Evolutionary conservation across 768 basidiomycete species (phyloP), one percentile per base, ranked within the genome.

Genomic region (Glaciozyma antarctica): DNA sequence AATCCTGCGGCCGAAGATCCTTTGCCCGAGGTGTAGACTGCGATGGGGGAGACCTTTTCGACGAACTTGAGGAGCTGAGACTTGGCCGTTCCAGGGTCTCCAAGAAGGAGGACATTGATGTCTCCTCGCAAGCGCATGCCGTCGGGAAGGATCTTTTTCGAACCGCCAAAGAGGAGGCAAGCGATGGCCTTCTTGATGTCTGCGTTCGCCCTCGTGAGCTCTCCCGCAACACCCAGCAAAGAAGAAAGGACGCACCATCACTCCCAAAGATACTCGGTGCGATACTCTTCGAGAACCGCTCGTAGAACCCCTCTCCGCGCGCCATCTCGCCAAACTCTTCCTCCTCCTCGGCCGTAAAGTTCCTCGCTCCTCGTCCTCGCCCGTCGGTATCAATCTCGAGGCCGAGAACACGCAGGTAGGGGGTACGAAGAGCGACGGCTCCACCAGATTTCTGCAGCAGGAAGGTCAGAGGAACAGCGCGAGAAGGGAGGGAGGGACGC

Each of bases 181-280:
- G 88, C 84, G 57, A 99, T 91, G 7, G 95, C 90, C 71, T 97
- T 99, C 79, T 98, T 99, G 73, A 98, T 98, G 76, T 99, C 95
- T 94, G 65, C 30, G 19, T 12, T 59, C 41, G 2, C 34, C 43
- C 17, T 22, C 19, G 13, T 57, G 34, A 57, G 55, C 55, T 57
- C 17, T 5, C 21, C 5, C 38, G 24, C 38, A 16, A 12, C 55
- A 5, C n/a, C 55, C 26, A 24, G 8, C 32, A 38, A 55, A 2
- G 15, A 26, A 47, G 32, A 17, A 28, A 34, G 34, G 28, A 62
- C 52, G 74, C 76, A 93, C 94, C 94, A 34, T 90, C 79, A 76
- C 88, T 92, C 47, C 95, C 95, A 74, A 84, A 99, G 70, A 99
- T 98, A 83, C 90, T 93, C 2, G 95, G 95, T 4, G 87, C 95